Percentiles rank a stretch among this genome's conserved stretches.
phyloP scores from a whole-genome alignment of 2,329 filamentous ascomycete genomes.

The Beauveria rudraprayagi region DNA sequence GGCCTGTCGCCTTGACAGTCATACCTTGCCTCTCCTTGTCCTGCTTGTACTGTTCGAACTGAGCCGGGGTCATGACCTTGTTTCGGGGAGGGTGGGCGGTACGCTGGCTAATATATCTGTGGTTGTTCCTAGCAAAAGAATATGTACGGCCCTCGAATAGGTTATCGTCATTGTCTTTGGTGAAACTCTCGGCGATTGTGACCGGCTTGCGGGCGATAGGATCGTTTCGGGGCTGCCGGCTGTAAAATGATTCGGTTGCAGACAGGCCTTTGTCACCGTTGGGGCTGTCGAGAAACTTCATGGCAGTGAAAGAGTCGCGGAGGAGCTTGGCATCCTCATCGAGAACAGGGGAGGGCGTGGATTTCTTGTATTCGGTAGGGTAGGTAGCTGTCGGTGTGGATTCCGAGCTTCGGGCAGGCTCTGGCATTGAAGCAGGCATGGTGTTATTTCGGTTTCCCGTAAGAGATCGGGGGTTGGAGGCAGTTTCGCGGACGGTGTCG shows the following conservation, averaged over 20 bases:
- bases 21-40: slow-evolving; percentile 57
- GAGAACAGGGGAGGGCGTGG: slow-evolving; percentile 30
- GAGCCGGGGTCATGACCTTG: slow-evolving; percentile 83
- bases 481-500: slow-evolving; percentile 35
- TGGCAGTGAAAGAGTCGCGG: slow-evolving; percentile 43
- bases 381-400: slow-evolving; percentile 28
- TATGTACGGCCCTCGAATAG: slow-evolving; percentile 43
- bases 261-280: slow-evolving; percentile 7
- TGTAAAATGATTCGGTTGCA: slow-evolving; percentile 13
- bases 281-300: slow-evolving; percentile 33
- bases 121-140: slow-evolving; percentile 28
- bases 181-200: slow-evolving; percentile 21
- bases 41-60: slow-evolving; percentile 74
- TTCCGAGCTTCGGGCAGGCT: slow-evolving; percentile 27
- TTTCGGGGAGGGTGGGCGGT: slow-evolving; percentile 40
- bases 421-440: slow-evolving; percentile 35
- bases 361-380: slow-evolving; percentile 34
- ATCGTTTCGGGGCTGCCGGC: slow-evolving; percentile 13
- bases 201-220: slow-evolving; percentile 1
- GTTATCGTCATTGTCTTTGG: slow-evolving; percentile 39
- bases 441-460: slow-evolving; percentile 34
- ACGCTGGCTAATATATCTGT: slow-evolving; percentile 25
- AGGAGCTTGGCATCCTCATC: slow-evolving; percentile 48
- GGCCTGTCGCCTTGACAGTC: slow-evolving; percentile 32
- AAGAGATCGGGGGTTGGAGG: slow-evolving; percentile 34